Evolutionary conservation across 208 protist species (phyloP), one percentile per base, ranked within the genome.

Genomic region (Acanthamoeba royreba): DNA sequence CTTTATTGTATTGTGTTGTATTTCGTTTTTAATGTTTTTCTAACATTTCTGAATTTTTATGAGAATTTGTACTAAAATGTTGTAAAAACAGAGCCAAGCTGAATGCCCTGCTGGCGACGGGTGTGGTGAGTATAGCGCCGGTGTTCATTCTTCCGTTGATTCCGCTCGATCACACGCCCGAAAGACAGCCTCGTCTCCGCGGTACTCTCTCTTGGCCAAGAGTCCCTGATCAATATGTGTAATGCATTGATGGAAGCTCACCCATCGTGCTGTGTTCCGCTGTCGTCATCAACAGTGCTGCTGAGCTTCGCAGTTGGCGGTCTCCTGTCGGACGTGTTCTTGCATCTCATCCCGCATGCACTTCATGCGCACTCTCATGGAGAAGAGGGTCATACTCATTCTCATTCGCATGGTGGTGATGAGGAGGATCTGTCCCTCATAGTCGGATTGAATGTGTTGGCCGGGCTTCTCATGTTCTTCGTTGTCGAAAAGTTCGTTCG

Each of bases 301-400:
- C 85, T 97, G 38, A 79, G 61, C 47, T 97, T 97, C 86, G 95
- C 95, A 4, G 47, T 81, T 31, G 95, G 95, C n/a, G 94, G 94
- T 19, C 92, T 97, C 42, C 87, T 97, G 22, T 95, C 95, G n/a
- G 96, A 97, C 77, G 96, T 95, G 31, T 96, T 97, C 52, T 72
- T 97, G 58, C 96, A 97, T 87, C 55, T 97, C 63, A 87, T 97
- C 35, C 96, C 96, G 42, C 95, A 97, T 77, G 92, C 96, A 0
- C 53, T 96, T 7, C 38, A 22, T 9, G 55, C 53, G 9, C 93
- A 96, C 38, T 85, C 45, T 4, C 8, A 63, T 28, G 86, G 17
- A 28, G 53, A 79, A 52, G 43, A 85, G 15, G 47, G 47, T 52
- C 22, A 79, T 15, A 55, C 19, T 74, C 91, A 93, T 53, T 25